Conservation (phyloP, 768 basidiomycete species). For the Solioccasus polychromus region DNA sequence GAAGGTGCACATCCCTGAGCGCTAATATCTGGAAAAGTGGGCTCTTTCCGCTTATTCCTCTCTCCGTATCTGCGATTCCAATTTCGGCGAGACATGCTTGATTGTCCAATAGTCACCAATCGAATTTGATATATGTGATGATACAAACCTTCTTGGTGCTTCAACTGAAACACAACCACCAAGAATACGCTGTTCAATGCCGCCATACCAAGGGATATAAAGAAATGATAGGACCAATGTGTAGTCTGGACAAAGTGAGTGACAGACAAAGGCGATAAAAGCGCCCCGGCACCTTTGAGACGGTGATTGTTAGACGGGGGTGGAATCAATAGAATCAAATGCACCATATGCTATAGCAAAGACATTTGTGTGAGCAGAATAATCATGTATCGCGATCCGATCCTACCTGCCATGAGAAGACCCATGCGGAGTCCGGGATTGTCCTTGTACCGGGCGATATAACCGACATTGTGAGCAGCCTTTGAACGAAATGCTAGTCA, state of each 20-base stretch:
- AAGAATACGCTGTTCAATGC: conserved; percentile 51
- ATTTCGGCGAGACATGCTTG: conserved; percentile 37
- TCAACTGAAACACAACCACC: conserved; percentile 58
- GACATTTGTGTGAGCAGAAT: no score
- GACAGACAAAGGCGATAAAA: conserved; percentile 48
- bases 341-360: no score
- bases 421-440: conserved; percentile 66
- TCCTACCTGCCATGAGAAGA: conserved; percentile 49
- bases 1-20: conserved; percentile 40
- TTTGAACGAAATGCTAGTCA: no score
- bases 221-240: conserved; percentile 41
- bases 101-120: background rate
- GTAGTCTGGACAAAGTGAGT: conserved; percentile 45
- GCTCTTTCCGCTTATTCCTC: conserved; percentile 29
- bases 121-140: background rate
- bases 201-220: conserved; percentile 63
- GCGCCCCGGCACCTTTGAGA: conserved; percentile 48
- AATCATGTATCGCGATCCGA: background rate
- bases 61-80: conserved; percentile 30
- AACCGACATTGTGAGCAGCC: conserved; percentile 74
- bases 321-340: no score
- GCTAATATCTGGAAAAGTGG: conserved; percentile 46
- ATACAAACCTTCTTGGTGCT: conserved; percentile 59
- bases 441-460: conserved; percentile 54
- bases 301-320: background rate